A percentile compares a stretch with the other conserved stretches of the same genome.
Evolutionary conservation across 2,329 filamentous ascomycete species (phyloP).

Genomic region (Diaporthe citriasiana): DNA sequence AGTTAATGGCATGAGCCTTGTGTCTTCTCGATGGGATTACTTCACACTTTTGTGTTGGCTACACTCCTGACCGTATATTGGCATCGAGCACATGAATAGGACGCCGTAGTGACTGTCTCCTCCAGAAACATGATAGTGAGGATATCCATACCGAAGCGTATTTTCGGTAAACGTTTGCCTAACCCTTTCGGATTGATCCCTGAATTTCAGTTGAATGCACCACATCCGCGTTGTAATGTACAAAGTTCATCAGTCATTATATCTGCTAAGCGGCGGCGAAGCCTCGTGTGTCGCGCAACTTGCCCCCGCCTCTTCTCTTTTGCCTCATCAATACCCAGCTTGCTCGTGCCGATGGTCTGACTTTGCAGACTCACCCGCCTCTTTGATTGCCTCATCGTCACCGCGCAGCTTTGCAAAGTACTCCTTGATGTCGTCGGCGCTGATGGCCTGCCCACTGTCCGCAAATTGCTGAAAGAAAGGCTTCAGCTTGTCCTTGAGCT

Average conservation of each 20-base stretch:
- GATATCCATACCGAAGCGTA: not conserved
- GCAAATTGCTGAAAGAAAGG: constrained; percentile 95
- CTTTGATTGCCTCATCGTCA: constrained; percentile 81
- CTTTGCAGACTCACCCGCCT: constrained; percentile 69
- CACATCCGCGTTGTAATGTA: constrained; percentile 20
- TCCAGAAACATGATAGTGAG: not conserved
- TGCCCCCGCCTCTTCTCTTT: not conserved
- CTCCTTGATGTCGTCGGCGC: constrained; percentile 94
- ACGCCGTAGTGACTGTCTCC: not conserved
- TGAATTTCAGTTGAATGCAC: not conserved
- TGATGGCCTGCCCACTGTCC: constrained; percentile 87
- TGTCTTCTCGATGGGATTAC: too few relatives aligned
- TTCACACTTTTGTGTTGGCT: not conserved
- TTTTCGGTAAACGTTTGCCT: not conserved
- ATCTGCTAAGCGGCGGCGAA: not conserved
- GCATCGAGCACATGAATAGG: not conserved
- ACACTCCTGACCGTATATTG: not conserved
- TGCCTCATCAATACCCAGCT: constrained; percentile 62
- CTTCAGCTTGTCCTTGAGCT: constrained; percentile 96
- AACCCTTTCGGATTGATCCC: not conserved
- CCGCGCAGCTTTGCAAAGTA: constrained; percentile 96
- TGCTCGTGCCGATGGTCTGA: constrained; percentile 64
- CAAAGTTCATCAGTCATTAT: constrained; percentile 39
- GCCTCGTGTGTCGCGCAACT: not conserved
- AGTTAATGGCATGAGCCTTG: too few relatives aligned